Evolutionary conservation across 352 stramenopile genomes (phyloP).

Genomic region (Globisporangium lucens): DNA sequence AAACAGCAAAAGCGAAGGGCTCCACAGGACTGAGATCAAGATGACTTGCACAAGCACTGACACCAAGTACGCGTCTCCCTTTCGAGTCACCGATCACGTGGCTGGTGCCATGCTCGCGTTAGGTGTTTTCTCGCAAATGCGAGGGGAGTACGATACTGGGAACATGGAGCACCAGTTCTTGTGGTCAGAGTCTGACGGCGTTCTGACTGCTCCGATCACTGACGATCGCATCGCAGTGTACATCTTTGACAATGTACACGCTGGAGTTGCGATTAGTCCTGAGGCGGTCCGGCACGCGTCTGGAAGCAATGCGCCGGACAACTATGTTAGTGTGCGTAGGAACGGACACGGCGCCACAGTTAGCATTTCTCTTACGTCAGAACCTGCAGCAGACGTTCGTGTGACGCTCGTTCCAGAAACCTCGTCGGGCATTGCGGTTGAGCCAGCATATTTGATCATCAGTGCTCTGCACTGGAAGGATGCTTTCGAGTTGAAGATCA

Average conservation of each 20-base stretch:
- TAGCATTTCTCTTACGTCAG: slow-evolving; percentile 30
- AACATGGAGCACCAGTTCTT: slow-evolving; percentile 46
- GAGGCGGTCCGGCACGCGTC: slow-evolving; percentile 38
- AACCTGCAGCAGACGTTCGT: slow-evolving; percentile 37
- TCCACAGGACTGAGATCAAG: slow-evolving; percentile 34
- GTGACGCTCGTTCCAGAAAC: slow-evolving; percentile 28
- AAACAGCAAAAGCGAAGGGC: slow-evolving; percentile 33
- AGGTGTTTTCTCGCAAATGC: slow-evolving; percentile 48
- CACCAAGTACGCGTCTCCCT: slow-evolving; percentile 30
- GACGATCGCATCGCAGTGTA: slow-evolving; percentile 28
- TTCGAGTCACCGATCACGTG: slow-evolving; percentile 22
- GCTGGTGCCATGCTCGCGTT: slow-evolving; percentile 34
- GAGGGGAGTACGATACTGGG: slow-evolving; percentile 52
- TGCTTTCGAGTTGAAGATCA: slow-evolving; percentile 23
- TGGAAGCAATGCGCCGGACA: slow-evolving; percentile 17
- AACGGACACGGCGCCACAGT: slow-evolving; percentile 45
- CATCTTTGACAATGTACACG: slow-evolving; percentile 54
- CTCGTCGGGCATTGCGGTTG: slow-evolving; percentile 24
- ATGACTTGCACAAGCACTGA: slow-evolving; percentile 38
- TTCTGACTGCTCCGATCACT: slow-evolving; percentile 42
- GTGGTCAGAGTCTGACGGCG: slow-evolving; percentile 39
- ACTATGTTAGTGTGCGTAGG: slow-evolving; percentile 38
- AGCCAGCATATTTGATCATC: slow-evolving; percentile 32
- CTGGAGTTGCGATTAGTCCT: slow-evolving; percentile 28
- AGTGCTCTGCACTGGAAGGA: slow-evolving; percentile 28